Conservation (phyloP, 2,329 filamentous ascomycete species). For the Xylariales sp. region DNA sequence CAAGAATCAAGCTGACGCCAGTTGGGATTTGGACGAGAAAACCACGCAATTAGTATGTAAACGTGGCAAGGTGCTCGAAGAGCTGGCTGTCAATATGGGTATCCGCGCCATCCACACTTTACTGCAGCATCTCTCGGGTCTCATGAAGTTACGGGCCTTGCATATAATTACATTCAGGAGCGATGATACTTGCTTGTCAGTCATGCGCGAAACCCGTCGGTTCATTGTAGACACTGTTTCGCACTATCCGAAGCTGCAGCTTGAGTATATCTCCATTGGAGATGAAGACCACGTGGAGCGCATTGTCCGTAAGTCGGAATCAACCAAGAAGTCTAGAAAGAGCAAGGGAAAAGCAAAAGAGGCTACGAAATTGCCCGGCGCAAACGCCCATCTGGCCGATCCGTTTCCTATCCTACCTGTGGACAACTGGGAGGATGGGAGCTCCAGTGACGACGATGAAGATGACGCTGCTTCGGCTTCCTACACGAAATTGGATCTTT, state of each 20-base stretch:
- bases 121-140: conserved; percentile 46
- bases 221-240: conserved; percentile 56
- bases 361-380: conserved; percentile 17
- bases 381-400: conserved; percentile 6
- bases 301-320: conserved; percentile 37
- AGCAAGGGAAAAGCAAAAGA: conserved; percentile 31
- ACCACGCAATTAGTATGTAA: conserved; percentile 49
- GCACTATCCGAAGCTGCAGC: conserved; percentile 48
- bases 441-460: conserved; percentile 26
- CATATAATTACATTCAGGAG: conserved; percentile 51
- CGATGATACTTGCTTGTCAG: conserved; percentile 52
- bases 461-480: conserved; percentile 21
- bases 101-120: conserved; percentile 51
- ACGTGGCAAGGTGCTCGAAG: conserved; percentile 44
- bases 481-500: conserved; percentile 29
- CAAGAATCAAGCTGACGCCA: conserved; percentile 46
- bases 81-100: conserved; percentile 52
- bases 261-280: conserved; percentile 56
- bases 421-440: conserved; percentile 22
- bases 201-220: conserved; percentile 51
- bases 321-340: conserved; percentile 21
- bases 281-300: conserved; percentile 43
- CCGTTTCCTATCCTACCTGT: conserved; percentile 22
- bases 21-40: conserved; percentile 56
- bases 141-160: conserved; percentile 47